Conservation (phyloP, 176 grass and related monocot species). For the Triticum aestivum region DNA sequence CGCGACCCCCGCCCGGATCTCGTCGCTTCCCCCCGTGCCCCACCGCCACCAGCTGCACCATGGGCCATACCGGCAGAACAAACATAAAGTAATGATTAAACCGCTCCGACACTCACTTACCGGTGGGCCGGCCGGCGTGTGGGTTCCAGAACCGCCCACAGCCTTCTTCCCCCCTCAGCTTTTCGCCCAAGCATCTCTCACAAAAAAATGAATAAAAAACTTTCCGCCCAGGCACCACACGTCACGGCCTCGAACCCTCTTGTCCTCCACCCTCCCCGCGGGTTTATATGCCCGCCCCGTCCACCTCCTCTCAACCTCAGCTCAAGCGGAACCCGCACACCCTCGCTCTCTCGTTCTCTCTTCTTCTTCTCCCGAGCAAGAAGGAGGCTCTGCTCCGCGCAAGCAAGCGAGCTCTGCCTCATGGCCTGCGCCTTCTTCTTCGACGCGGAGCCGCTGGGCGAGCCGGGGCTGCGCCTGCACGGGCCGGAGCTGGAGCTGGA, state of each 20-base stretch:
- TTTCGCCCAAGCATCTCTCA: not conserved
- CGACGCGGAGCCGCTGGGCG: conserved; percentile 28
- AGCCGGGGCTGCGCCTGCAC: not conserved
- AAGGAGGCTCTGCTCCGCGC: too few species aligned
- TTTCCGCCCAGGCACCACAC: conserved; percentile 17
- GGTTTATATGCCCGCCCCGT: not conserved
- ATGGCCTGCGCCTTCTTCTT: conserved; percentile 50
- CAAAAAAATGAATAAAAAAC: not conserved
- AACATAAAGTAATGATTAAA: not conserved
- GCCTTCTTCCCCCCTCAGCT: not conserved
- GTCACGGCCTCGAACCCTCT: conserved; percentile 13
- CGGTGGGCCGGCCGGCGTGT: not conserved
- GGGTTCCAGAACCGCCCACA: conserved; percentile 25
- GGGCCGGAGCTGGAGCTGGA: conserved; percentile 21
- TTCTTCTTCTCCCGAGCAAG: not conserved
- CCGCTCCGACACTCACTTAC: not conserved
- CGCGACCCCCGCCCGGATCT: not conserved
- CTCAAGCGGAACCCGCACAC: not conserved
- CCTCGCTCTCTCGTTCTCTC: not conserved
- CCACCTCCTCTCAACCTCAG: not conserved
- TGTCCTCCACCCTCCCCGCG: not conserved
- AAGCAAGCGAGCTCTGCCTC: not conserved
- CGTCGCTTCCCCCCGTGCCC: not conserved
- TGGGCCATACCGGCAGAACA: not conserved
- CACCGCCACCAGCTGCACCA: not conserved